Evolutionary conservation across 2,329 filamentous ascomycete species (phyloP), one percentile per base, ranked within the genome.

Genomic region (Thelonectria discophora): DNA sequence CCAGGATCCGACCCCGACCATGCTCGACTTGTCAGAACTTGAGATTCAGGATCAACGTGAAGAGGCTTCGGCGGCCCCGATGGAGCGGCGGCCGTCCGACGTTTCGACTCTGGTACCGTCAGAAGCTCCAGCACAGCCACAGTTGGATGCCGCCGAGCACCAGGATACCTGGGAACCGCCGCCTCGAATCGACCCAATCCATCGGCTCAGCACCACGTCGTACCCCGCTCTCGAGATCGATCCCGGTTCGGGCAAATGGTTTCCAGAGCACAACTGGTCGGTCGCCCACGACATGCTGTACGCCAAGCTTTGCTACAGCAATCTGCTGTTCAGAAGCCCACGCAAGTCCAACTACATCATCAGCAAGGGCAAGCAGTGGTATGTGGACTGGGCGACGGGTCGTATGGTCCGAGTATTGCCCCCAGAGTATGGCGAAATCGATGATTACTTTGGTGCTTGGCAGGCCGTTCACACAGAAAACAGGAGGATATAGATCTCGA

Each of bases 271-370:
- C 67, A 75, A 78, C 53, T 87, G 85, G 85, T 83, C 83, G 6
- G 75, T 76, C 46, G 80, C 80, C 34, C 85, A 87, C 73, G 85
- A 88, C 67, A 79, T 86, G 74, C 76, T 86, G 27, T 88, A 88
- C 62, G 85, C 85, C 53, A 86, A 84, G 72, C 78, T 86, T 10
- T 88, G 85, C 74, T 86, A 86, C 72, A 82, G 82, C n/a, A 83
- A 86, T 51, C 76, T 88, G 10, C 77, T 86, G 21, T 85, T 84
- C 72, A 79, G 82, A 58, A 84, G 82, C 60, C 86, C 86, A 21
- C 78, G 85, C 54, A 87, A 87, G 72, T 84, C 80, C 62, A 84
- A 86, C 68, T 84, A 84, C 65, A 81, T 88, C 58, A 81, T 88
- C 68, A 79, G 78, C 73, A 81, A 83, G 64, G 85, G 84, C 43